Evolutionary conservation across 108 stramenopile species (phyloP), one percentile per base, ranked within the genome.

Genomic region (Conticribra weissflogii): DNA sequence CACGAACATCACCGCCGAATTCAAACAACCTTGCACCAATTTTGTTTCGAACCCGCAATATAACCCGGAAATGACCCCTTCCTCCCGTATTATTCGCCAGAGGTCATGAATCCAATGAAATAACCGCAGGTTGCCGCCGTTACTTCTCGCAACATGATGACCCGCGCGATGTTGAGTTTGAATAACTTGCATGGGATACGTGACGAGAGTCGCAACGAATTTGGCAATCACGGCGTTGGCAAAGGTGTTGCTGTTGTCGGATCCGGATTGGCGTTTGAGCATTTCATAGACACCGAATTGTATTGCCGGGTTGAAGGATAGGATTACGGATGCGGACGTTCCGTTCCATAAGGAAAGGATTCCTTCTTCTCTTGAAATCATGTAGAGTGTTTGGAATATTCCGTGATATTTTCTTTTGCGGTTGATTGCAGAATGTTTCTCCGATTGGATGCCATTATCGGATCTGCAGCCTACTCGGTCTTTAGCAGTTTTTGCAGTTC

Each of bases 221-320:
- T 87, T 87, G 7, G 85, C 82, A 22, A 79, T 21, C 7, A 85
- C 81, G 0, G 85, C 85, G 41, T 86, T 73, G 46, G 82, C 30
- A 33, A 87, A 85, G 22, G 27, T 21, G 9, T 68, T 49, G 46
- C 48, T 54, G n/a, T n/a, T 28, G 14, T 31, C 8, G 15, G 8
- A 49, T 15, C 54, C 29, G 3, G 16, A 36, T 41, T 30, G 25
- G 23, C 75, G 74, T 63, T 88, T 88, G 44, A 88, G 70, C 52
- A 59, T 44, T 47, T 88, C 86, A 64, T 88, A 88, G 21, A 78
- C 77, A 24, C 78, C 82, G 31, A 83, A 84, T 78, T 88, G 86
- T 31, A 88, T 81, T 17, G 82, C 81, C 17, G 86, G 86, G 56
- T 88, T 88, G n/a, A 81, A 78, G 17, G 85, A 78, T 12, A 88